These are phyloP conservation scores for Penicillium parvum DNA, from an alignment of 495 filamentous ascomycete genomes.

Conservation along the genomic window DNA sequence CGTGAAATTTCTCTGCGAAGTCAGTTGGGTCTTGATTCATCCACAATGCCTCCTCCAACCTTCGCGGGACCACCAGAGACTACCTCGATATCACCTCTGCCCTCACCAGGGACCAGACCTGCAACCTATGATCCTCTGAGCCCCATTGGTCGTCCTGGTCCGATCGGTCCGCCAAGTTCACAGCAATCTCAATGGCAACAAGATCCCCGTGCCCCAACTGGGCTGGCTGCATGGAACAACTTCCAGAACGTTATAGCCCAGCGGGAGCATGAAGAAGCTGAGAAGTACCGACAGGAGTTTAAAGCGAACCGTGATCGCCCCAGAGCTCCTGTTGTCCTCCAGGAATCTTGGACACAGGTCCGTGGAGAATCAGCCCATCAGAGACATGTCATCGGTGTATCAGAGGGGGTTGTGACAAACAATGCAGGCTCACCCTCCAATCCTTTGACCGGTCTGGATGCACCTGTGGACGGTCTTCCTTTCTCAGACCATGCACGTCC, in stretches of 20 bases:
- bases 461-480: conserved; percentile 32
- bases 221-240: conserved; percentile 46
- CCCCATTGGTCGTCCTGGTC: conserved; percentile 41
- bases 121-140: conserved; percentile 35
- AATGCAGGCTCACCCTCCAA: conserved; percentile 27
- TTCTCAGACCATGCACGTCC: conserved; percentile 37
- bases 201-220: conserved; percentile 26
- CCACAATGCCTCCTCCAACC: conserved; percentile 29
- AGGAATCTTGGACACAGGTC: conserved; percentile 60
- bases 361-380: conserved; percentile 33
- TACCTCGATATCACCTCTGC: conserved; percentile 27
- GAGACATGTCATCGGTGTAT: conserved; percentile 35
- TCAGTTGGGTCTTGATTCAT: conserved; percentile 37
- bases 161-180: conserved; percentile 50
- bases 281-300: conserved; percentile 36
- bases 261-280: conserved; percentile 40
- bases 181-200: conserved; percentile 36
- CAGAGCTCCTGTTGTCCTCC: conserved; percentile 40
- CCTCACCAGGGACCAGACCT: conserved; percentile 36
- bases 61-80: conserved; percentile 34
- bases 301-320: conserved; percentile 33
- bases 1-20: conserved; percentile 38
- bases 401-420: conserved; percentile 19
- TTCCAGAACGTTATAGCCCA: conserved; percentile 40
- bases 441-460: conserved; percentile 35